Percentiles rank a stretch among this genome's conserved stretches.
phyloP scores from a whole-genome alignment of 2,329 filamentous ascomycete genomes.

The Colletotrichum lini region DNA sequence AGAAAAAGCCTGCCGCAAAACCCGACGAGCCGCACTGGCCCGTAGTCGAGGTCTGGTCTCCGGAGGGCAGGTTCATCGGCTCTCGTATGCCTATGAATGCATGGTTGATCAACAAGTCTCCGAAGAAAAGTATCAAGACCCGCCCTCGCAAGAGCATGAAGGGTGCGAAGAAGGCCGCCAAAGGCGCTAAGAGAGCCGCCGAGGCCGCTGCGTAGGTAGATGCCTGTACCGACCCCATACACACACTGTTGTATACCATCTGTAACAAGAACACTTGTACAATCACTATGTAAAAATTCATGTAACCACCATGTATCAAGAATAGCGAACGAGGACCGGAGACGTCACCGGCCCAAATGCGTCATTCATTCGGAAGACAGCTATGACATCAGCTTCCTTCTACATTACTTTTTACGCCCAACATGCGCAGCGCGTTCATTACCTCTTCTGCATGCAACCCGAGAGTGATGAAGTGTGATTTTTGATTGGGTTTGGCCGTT shows the following conservation, averaged over 20 bases:
- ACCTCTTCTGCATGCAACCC: not conserved
- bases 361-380: not conserved
- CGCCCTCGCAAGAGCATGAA: constrained; percentile 81
- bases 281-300: constrained; percentile 2
- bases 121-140: constrained; percentile 62
- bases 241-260: constrained; percentile 5
- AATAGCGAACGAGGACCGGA: not conserved
- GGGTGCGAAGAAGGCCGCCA: constrained; percentile 68
- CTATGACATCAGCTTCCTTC: constrained; percentile 10
- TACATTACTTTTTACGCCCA: constrained; percentile 1
- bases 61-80: constrained; percentile 85
- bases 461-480: constrained; percentile 8
- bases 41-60: constrained; percentile 86
- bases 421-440: not conserved
- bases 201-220: constrained; percentile 10
- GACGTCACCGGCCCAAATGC: not conserved
- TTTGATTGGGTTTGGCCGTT: not conserved
- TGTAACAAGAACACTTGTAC: not conserved
- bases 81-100: constrained; percentile 78
- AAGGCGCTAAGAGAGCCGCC: constrained; percentile 51
- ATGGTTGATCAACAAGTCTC: constrained; percentile 74
- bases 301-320: not conserved
- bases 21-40: constrained; percentile 66
- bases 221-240: constrained; percentile 9
- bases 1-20: constrained; percentile 37